These are phyloP conservation scores for Pestalotiopsis sp. DNA, from an alignment of 2,329 filamentous ascomycete genomes.

Conservation along the genomic window DNA sequence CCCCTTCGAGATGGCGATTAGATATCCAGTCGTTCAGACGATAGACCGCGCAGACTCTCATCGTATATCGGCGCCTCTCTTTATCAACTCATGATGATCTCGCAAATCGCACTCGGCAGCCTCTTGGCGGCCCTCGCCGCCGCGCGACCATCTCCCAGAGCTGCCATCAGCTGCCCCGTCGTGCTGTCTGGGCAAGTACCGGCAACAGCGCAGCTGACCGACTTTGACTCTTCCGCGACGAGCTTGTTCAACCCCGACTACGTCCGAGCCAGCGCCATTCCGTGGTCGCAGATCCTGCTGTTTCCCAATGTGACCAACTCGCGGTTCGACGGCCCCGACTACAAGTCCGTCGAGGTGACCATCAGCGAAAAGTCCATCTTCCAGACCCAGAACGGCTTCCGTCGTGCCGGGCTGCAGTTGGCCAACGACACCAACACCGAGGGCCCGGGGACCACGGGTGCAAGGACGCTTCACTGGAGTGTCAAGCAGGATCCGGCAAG, in stretches of 20 bases:
- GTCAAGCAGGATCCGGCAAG: constrained; percentile 29
- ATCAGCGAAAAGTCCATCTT: constrained; percentile 45
- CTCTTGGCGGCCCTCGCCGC: constrained; percentile 2
- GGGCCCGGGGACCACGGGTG: constrained; percentile 33
- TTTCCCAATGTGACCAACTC: constrained; percentile 28
- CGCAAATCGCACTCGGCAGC: neutral
- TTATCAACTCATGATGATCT: neutral
- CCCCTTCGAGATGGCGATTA: neutral
- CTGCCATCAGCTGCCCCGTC: constrained; percentile 26
- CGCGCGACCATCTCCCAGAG: neutral
- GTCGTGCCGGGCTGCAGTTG: constrained; percentile 45
- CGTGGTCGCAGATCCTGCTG: constrained; percentile 27
- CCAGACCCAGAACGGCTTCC: constrained; percentile 45
- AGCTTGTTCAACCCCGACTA: constrained; percentile 30
- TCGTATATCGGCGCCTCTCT: neutral
- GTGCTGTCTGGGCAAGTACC: constrained; percentile 27
- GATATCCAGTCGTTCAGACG: too few relatives aligned
- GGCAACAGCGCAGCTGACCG: constrained; percentile 21
- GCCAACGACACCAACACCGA: constrained; percentile 39
- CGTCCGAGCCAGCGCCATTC: constrained; percentile 25
- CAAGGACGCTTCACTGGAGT: constrained; percentile 31
- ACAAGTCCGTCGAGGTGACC: constrained; percentile 43
- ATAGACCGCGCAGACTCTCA: too few relatives aligned
- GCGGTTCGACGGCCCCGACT: constrained; percentile 39
- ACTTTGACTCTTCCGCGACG: constrained; percentile 32